Percentiles rank a stretch among this genome's conserved stretches.
These are phyloP conservation scores for Furcasterigmium furcatum DNA, from an alignment of 2,329 filamentous ascomycete genomes.

Conservation along the genomic window DNA sequence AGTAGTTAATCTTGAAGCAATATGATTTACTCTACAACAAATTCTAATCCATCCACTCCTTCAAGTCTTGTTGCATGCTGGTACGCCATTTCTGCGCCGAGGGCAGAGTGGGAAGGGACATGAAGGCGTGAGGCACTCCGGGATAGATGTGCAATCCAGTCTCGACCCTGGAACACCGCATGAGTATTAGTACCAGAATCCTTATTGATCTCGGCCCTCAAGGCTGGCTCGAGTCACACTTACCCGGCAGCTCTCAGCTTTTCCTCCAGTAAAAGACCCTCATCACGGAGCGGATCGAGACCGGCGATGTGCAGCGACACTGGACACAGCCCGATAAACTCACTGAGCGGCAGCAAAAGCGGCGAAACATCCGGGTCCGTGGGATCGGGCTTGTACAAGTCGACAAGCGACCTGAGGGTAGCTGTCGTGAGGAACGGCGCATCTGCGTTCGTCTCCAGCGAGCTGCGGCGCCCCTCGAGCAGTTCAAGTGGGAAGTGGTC, in stretches of 20 bases:
- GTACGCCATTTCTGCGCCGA: not conserved
- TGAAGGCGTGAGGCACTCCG: not conserved
- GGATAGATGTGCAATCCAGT: not conserved
- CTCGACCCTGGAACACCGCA: not conserved
- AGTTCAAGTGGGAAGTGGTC: not conserved
- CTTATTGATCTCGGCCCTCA: too few relatives aligned
- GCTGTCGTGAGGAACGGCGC: constrained; percentile 26
- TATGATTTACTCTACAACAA: not conserved
- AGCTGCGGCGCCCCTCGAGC: constrained; percentile 4
- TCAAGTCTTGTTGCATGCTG: not conserved
- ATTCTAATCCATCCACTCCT: not conserved
- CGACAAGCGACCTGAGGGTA: constrained; percentile 24
- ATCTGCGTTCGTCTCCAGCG: constrained; percentile 27
- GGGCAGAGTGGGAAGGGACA: not conserved
- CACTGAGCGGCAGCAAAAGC: constrained; percentile 20
- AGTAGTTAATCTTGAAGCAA: not conserved
- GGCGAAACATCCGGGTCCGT: constrained; percentile 35
- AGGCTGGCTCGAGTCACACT: too few relatives aligned
- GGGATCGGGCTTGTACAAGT: constrained; percentile 17
- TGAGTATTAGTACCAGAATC: too few relatives aligned
- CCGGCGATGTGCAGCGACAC: constrained; percentile 42
- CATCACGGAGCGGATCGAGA: constrained; percentile 44
- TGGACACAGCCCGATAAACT: constrained; percentile 39
- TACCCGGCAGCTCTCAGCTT: constrained; percentile 36
- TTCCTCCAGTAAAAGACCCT: constrained; percentile 42